phyloP scores from a whole-genome alignment of 495 filamentous ascomycete species.

The Immersiella caudata region DNA sequence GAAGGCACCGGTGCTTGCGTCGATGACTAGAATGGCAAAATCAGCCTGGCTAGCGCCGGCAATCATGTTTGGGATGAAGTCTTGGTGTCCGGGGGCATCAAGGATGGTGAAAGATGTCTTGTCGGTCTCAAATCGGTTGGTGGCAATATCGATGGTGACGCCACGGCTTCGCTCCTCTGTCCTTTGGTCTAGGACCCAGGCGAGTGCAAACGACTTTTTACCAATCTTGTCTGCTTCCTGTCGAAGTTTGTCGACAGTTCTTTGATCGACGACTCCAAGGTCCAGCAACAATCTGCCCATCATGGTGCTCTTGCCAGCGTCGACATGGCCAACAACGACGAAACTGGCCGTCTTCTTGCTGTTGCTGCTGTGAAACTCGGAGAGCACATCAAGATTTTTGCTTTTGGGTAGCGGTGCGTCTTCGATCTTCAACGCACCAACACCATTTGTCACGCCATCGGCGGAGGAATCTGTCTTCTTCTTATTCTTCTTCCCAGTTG shows the following conservation, averaged over 20 bases:
- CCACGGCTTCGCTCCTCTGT: constrained; percentile 83
- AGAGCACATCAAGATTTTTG: constrained; percentile 83
- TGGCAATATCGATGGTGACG: constrained; percentile 97
- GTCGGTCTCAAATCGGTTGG: constrained; percentile 87
- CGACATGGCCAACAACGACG: constrained; percentile 96
- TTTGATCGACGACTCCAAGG: constrained; percentile 80
- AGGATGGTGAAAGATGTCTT: constrained; percentile 88
- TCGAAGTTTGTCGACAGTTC: constrained; percentile 83
- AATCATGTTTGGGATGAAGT: constrained; percentile 99
- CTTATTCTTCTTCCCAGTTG: constrained; percentile 39
- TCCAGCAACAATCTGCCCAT: constrained; percentile 96
- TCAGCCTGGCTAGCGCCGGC: constrained; percentile 94
- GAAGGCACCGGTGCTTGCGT: constrained; percentile 83
- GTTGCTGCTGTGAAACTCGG: constrained; percentile 74
- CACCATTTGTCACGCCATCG: constrained; percentile 46
- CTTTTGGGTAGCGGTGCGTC: constrained; percentile 75
- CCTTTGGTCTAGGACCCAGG: constrained; percentile 93
- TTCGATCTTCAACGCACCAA: constrained; percentile 65
- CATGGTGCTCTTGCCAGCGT: constrained; percentile 95
- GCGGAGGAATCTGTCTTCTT: constrained; percentile 41
- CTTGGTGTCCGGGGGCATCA: constrained; percentile 90
- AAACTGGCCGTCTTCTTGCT: constrained; percentile 87
- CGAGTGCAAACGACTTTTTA: constrained; percentile 92
- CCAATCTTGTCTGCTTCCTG: constrained; percentile 89
- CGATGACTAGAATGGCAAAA: constrained; percentile 93